Conservation (phyloP, 1,284 basidiomycete species). For the Peniophora sp. region DNA sequence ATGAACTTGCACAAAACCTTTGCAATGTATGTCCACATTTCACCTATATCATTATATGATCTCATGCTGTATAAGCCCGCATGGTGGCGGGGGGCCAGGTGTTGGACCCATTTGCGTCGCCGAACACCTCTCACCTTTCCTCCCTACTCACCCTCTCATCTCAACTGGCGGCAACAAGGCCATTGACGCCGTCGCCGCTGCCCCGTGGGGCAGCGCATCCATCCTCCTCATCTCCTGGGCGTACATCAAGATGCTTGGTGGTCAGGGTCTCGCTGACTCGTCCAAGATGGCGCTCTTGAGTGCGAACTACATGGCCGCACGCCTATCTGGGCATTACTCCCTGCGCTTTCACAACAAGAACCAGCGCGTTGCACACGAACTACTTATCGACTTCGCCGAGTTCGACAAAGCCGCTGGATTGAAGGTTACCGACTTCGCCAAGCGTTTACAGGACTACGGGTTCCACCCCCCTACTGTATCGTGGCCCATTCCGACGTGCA, state of each 20-base stretch:
- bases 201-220: constrained; percentile 91
- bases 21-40: constrained; percentile 71
- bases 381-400: constrained; percentile 91
- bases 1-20: constrained; percentile 98
- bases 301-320: constrained; percentile 95
- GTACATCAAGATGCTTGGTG: constrained; percentile 97
- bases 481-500: constrained; percentile 91
- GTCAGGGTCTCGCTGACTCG: constrained; percentile 77
- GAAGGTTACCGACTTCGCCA: constrained; percentile 94
- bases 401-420: constrained; percentile 85
- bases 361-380: constrained; percentile 90
- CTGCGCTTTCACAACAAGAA: constrained; percentile 88
- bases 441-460: constrained; percentile 83
- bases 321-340: constrained; percentile 81
- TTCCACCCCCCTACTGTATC: constrained; percentile 91
- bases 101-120: constrained; percentile 94
- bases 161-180: constrained; percentile 62
- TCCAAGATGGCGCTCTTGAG: constrained; percentile 86
- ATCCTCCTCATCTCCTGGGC: constrained; percentile 98
- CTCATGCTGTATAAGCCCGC: constrained; percentile 52
- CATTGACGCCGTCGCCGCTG: constrained; percentile 86
- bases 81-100: constrained; percentile 96
- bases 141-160: constrained; percentile 85
- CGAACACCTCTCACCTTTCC: constrained; percentile 88
- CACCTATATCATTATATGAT: constrained; percentile 1